Percentiles rank a stretch among this genome's conserved stretches.
Evolutionary conservation across 805 yeast genomes (phyloP).

Genomic region (Tetrapisispora pingtungensis): DNA sequence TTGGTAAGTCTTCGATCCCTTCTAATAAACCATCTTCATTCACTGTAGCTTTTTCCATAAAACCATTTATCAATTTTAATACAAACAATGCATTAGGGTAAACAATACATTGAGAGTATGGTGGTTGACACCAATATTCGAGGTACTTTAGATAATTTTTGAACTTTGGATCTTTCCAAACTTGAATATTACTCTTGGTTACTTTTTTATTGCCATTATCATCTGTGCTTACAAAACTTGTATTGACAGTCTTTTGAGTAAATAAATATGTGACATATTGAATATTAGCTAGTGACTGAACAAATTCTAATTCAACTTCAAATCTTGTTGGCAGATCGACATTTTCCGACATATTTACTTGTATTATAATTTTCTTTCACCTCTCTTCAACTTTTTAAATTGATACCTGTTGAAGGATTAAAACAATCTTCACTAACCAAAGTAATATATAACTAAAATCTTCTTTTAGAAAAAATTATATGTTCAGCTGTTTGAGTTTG

Average conservation of each 20-base stretch:
- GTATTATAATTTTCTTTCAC: too few relatives aligned
- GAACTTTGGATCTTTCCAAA: constrained; percentile 57
- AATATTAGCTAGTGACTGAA: constrained; percentile 83
- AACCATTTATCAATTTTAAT: constrained; percentile 43
- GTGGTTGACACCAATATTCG: constrained; percentile 75
- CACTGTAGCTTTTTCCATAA: constrained; percentile 29
- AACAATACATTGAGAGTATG: constrained; percentile 40
- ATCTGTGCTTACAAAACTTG: not conserved
- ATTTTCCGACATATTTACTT: not conserved
- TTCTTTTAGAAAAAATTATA: too few relatives aligned
- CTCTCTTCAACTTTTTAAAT: too few relatives aligned
- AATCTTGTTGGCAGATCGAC: constrained; percentile 40
- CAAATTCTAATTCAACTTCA: constrained; percentile 47
- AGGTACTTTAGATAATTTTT: constrained; percentile 68
- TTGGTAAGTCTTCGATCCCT: constrained; percentile 45
- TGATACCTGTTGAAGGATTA: too few relatives aligned
- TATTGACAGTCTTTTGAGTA: constrained; percentile 49
- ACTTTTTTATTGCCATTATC: not conserved
- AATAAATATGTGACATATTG: constrained; percentile 69
- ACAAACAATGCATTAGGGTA: constrained; percentile 86
- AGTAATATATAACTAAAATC: too few relatives aligned
- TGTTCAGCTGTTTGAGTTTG: too few relatives aligned
- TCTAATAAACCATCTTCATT: constrained; percentile 37
- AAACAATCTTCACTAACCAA: too few relatives aligned
- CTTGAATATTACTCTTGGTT: constrained; percentile 7